Evolutionary conservation across 352 stramenopile genomes (phyloP).

Genomic region (Phytophthora chlamydospora): DNA sequence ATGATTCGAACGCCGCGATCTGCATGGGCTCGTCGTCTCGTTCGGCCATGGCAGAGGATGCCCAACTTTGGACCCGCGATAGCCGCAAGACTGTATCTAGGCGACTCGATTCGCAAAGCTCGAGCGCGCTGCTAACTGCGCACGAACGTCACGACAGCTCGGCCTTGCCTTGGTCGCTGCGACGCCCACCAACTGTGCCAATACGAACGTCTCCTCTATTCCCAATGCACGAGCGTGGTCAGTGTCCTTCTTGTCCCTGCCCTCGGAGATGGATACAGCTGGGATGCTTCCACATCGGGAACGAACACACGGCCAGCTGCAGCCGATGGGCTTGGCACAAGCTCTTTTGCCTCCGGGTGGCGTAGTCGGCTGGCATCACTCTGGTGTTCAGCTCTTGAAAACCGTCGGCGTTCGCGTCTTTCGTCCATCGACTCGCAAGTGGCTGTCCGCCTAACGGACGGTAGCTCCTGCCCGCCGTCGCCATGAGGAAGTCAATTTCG

Average conservation of each 20-base stretch:
- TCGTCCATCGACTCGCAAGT: constrained; percentile 18
- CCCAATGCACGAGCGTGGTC: neutral
- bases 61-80: neutral
- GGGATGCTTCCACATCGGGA: constrained; percentile 27
- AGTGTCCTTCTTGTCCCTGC: constrained; percentile 18
- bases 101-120: no score
- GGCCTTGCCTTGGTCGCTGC: constrained; percentile 7
- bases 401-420: constrained; percentile 17
- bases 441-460: no score
- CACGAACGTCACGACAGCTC: constrained; percentile 11
- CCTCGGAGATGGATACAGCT: constrained; percentile 27
- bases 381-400: constrained; percentile 22
- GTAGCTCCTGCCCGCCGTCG: constrained; percentile 13
- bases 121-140: neutral
- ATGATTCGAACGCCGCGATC: constrained; percentile 24
- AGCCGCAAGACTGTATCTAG: neutral
- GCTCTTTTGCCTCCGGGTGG: constrained; percentile 25
- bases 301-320: constrained; percentile 27
- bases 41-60: constrained; percentile 26
- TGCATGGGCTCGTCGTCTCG: constrained; percentile 20
- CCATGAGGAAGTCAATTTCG: constrained; percentile 50
- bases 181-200: no score
- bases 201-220: constrained; percentile 17
- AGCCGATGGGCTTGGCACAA: constrained; percentile 6
- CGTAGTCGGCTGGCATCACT: neutral